Conservation (phyloP, 495 filamentous ascomycete species). For the Zalerion maritima region DNA sequence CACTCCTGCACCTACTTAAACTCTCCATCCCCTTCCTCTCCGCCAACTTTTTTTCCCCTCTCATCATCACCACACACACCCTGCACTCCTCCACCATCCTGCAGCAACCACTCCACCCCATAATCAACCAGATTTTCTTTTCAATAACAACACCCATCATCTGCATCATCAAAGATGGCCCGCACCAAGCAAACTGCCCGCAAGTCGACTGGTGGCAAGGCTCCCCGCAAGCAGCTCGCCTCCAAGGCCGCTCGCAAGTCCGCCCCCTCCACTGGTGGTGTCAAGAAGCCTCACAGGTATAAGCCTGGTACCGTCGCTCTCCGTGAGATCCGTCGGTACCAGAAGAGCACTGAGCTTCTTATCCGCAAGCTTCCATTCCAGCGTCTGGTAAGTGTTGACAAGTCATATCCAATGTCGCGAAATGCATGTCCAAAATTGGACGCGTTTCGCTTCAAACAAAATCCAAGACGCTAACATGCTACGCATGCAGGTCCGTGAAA, state of each 20-base stretch:
- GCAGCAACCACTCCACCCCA: slow-evolving; percentile 21
- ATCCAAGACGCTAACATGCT: slow-evolving; percentile 19
- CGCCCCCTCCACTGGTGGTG: slow-evolving; percentile 48
- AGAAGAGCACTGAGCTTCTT: slow-evolving; percentile 99
- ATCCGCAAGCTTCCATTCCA: slow-evolving; percentile 99
- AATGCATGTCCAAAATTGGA: too few species aligned
- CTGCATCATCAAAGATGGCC: slow-evolving; percentile 60
- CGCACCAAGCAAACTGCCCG: slow-evolving; percentile 99
- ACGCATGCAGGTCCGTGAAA: slow-evolving; percentile 67
- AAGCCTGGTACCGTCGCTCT: slow-evolving; percentile 99
- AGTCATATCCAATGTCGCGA: neutral
- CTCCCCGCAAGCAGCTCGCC: slow-evolving; percentile 90
- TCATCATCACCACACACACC: slow-evolving; percentile 16
- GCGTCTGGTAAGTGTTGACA: slow-evolving; percentile 54
- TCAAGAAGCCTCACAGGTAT: slow-evolving; percentile 99
- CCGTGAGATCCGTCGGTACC: slow-evolving; percentile 99
- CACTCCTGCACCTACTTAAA: slow-evolving; percentile 29
- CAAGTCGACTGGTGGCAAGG: slow-evolving; percentile 99
- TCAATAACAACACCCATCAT: slow-evolving; percentile 25
- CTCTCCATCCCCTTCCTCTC: slow-evolving; percentile 29
- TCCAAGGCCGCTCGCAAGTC: slow-evolving; percentile 41
- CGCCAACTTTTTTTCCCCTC: slow-evolving; percentile 23
- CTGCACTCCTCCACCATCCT: slow-evolving; percentile 24
- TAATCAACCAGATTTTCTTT: slow-evolving; percentile 27
- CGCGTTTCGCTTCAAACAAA: slow-evolving; percentile 3